phyloP scores from a whole-genome alignment of 371 early-diverging fungal species.

The Circinella minor region DNA sequence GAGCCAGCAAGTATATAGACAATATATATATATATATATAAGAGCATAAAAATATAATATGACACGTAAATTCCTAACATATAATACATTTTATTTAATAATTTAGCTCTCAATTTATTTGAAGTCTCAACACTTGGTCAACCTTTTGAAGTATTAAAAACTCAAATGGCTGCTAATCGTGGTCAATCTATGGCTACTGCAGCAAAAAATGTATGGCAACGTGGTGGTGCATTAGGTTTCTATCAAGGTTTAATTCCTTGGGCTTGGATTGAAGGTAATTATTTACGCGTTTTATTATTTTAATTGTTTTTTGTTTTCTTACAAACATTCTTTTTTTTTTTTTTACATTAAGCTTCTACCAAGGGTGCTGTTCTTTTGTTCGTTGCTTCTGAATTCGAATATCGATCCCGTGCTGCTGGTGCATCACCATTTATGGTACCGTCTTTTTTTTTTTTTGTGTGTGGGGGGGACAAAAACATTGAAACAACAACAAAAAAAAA shows the following conservation, averaged over 20 bases:
- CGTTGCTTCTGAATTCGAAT: conserved; percentile 93
- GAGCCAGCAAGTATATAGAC: conserved; percentile 54
- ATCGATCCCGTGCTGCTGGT: conserved; percentile 60
- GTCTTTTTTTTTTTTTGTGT: conserved; percentile 12
- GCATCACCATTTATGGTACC: conserved; percentile 62
- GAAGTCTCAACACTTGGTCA: conserved; percentile 90
- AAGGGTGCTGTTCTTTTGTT: conserved; percentile 96
- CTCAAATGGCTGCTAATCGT: conserved; percentile 88
- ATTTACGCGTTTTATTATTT: not conserved
- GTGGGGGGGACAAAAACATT: not conserved
- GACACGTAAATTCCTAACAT: not conserved
- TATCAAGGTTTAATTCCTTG: conserved; percentile 85
- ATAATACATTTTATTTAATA: not conserved
- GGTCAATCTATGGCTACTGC: conserved; percentile 70
- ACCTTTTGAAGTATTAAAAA: conserved; percentile 91
- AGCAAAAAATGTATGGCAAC: conserved; percentile 69
- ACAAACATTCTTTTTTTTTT: too few species aligned
- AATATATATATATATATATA: too few species aligned
- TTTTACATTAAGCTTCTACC: conserved; percentile 63
- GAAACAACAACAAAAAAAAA: not conserved
- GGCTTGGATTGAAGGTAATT: conserved; percentile 87
- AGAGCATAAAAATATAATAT: not conserved
- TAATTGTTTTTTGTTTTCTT: not conserved
- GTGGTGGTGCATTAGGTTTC: conserved; percentile 84
- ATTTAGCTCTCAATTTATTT: conserved; percentile 69